phyloP scores from a whole-genome alignment of 768 basidiomycete species.

The Rhodotorula diobovata region DNA sequence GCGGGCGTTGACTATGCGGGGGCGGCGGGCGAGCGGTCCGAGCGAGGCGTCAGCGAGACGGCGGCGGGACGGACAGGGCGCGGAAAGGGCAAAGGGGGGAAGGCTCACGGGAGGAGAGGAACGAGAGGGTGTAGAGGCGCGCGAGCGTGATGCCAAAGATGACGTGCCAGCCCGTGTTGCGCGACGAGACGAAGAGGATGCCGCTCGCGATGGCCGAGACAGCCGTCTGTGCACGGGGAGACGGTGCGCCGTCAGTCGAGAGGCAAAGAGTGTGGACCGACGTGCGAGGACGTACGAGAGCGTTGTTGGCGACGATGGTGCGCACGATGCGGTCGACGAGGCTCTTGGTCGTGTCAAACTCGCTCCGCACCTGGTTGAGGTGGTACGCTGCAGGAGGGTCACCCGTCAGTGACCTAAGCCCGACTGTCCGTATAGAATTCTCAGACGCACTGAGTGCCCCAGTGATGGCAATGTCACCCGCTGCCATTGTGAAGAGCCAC shows the following conservation, averaged over 20 bases:
- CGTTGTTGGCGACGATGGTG: background rate
- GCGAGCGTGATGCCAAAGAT: background rate
- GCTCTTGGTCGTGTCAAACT: background rate
- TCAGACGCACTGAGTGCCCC: background rate
- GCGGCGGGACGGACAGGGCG: too few species aligned
- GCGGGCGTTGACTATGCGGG: background rate
- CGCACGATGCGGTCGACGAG: constrained; percentile 1
- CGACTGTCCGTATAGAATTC: too few species aligned
- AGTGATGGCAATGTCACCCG: background rate
- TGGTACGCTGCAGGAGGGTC: background rate
- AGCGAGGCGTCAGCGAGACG: too few species aligned
- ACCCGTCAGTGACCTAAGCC: too few species aligned
- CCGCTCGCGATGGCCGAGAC: background rate
- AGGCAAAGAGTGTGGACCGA: too few species aligned
- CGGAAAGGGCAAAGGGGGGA: too few species aligned
- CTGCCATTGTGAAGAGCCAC: background rate
- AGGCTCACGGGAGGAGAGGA: background rate
- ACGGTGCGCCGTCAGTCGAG: background rate
- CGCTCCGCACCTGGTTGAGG: background rate
- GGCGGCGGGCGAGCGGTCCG: background rate
- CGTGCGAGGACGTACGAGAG: background rate
- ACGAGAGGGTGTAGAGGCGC: background rate
- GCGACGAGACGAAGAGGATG: background rate
- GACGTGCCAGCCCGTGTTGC: background rate
- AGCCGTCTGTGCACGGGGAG: background rate